Evolutionary conservation across 352 stramenopile species (phyloP), one percentile per base, ranked within the genome.

Genomic region (Nannochloropsis limnetica): DNA sequence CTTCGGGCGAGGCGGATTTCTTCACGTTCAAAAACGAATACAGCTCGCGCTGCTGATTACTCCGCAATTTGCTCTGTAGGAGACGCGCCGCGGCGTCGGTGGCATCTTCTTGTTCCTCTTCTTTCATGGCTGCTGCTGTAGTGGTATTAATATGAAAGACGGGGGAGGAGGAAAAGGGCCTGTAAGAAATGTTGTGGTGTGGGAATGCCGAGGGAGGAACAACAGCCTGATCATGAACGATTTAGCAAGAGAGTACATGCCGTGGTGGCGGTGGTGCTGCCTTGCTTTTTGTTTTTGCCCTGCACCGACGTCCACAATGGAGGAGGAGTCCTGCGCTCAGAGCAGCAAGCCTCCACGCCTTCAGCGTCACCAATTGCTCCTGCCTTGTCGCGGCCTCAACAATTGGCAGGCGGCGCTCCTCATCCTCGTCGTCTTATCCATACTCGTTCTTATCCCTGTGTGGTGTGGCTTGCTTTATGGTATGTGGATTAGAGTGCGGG

Each of bases 1-100:
- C 61, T 74, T 74, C 61, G n/a, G 61, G 25, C 22, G 61, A 74
- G n/a, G 61, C 61, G 8, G 61, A 74, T 17, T 25, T 25, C 22
- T 25, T 8, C 61, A 74, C 61, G 25, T 74, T 74, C 25, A 74
- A 29, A 25, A 29, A 25, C 22, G n/a, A 31, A 22, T 74, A 74
- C 8, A 74, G 61, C 61, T 74, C 61, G 61, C 61, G 61, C 22
- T 74, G 3, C n/a, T 74, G n/a, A 29, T 29, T 74, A 17, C n/a
- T 29, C 3, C 61, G 61, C 61, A 74, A 74, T 27, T 74, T 74
- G 1, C 61, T 74, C 61, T 74, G 61, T 74, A 74, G 25, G n/a
- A 74, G 61, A 8, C 61, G 61, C 15, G 61, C 61, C 8, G 61
- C 61, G 3, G 61, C 61, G 25, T 74, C 61, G 25, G 61, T 31